Evolutionary conservation across 176 grass and related monocot genomes (phyloP), one percentile per base, ranked within the genome.

Genomic region (Urochloa ruziziensis): DNA sequence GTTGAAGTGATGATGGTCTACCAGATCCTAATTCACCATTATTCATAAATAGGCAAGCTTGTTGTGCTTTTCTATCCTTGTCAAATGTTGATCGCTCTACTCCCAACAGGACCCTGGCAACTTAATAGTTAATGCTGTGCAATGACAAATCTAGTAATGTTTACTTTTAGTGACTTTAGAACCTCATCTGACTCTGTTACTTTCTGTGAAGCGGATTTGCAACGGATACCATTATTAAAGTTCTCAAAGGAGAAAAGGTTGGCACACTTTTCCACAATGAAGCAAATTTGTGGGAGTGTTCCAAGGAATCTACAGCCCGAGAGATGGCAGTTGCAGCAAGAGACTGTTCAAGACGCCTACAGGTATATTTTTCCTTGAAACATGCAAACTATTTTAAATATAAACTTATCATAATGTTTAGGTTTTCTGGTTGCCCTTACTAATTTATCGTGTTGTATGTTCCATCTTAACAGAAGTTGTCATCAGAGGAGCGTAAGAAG

Each of bases 261-360:
- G 97, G 97, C 61, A 99, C 97, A 14, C 86, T 99, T 35, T 99
- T 99, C 49, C 97, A 95, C 79, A 90, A 91, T 65, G 80, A 86
- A 80, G 93, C 91, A 84, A 90, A 70, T 84, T 68, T 73, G 18
- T 96, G 91, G 91, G 89, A 54, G 30, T 78, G 75, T 51, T 85
- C 64, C 3, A 89, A 89, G 78, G 89, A 88, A 75, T 83, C 78
- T 68, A 88, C 81, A 63, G 70, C 83, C 16, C 83, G 85, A 81
- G 89, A 94, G 69, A 96, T 99, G 93, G 97, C 97, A 48, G 83
- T 94, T 92, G 91, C 89, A 36, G 97, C 97, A 34, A 94, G 90
- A 86, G 97, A 96, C 65, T 96, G 93, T 70, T 96, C 97, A 5
- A 89, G 91, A 15, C 68, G 75, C 67, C 78, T 99, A 70, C 93